These are phyloP conservation scores for Pseudozyma sp. DNA, from an alignment of 1,284 basidiomycete species.

Conservation along the genomic window DNA sequence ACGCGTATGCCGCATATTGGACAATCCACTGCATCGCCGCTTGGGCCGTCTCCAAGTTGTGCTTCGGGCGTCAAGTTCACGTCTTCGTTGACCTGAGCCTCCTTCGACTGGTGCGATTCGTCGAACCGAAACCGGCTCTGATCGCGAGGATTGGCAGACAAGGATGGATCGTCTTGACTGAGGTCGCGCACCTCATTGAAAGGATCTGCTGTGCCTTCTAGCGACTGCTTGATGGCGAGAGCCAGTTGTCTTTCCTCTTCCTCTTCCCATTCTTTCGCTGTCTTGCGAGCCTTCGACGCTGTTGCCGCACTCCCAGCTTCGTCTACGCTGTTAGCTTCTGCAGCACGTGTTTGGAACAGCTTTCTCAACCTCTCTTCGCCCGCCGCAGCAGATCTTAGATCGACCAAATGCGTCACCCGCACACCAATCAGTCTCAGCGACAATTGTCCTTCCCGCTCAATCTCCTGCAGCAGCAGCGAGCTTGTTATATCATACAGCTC, in stretches of 20 bases:
- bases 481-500: conserved; percentile 56
- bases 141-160: neutral
- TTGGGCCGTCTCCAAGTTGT: too few relatives aligned
- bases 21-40: conserved; percentile 18
- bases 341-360: conserved; percentile 24
- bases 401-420: conserved; percentile 53
- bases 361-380: conserved; percentile 40
- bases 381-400: conserved; percentile 44
- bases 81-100: neutral
- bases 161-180: conserved; percentile 28
- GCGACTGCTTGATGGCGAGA: conserved; percentile 43
- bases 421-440: conserved; percentile 62
- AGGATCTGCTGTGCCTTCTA: conserved; percentile 25
- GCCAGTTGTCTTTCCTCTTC: conserved; percentile 51
- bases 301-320: neutral
- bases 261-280: conserved; percentile 30
- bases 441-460: conserved; percentile 36
- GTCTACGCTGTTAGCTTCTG: neutral
- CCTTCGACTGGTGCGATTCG: neutral
- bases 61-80: neutral
- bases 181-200: conserved; percentile 30
- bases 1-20: conserved; percentile 38
- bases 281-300: conserved; percentile 5
- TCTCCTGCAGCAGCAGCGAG: conserved; percentile 51
- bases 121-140: neutral